These are phyloP conservation scores for Coemansia sp. DNA, from an alignment of 192 early-diverging fungal species.

Conservation along the genomic window DNA sequence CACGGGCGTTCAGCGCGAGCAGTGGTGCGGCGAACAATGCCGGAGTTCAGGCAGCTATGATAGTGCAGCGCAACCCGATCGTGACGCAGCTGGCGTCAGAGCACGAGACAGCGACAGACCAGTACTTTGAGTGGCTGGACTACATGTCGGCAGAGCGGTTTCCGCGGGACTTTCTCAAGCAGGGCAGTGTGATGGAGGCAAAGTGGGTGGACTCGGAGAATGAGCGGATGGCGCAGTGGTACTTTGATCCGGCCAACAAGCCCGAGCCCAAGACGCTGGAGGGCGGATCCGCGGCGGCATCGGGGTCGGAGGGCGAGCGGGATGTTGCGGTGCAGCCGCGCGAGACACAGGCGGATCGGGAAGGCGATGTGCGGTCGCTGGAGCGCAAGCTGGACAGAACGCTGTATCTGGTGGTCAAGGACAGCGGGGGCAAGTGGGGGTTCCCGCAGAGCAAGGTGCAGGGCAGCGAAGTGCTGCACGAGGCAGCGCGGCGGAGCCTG, in stretches of 20 bases:
- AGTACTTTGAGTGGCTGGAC: constrained; percentile 42
- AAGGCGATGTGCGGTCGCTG: constrained; percentile 61
- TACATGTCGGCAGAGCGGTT: constrained; percentile 40
- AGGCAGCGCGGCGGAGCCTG: constrained; percentile 72
- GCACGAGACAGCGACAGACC: constrained; percentile 30
- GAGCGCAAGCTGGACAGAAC: constrained; percentile 71
- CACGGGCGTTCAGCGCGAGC: constrained; percentile 24
- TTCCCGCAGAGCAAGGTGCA: constrained; percentile 65
- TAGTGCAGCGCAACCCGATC: constrained; percentile 47
- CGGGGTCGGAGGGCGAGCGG: constrained; percentile 14
- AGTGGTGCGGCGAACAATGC: neutral
- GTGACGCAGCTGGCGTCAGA: constrained; percentile 19
- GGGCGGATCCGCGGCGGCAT: neutral
- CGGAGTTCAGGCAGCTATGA: constrained; percentile 21
- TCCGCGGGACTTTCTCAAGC: constrained; percentile 46
- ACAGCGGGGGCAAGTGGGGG: constrained; percentile 58
- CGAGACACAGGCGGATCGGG: constrained; percentile 59
- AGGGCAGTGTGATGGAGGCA: constrained; percentile 37
- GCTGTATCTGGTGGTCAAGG: constrained; percentile 77
- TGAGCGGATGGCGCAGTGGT: constrained; percentile 24
- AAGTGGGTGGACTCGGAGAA: constrained; percentile 37
- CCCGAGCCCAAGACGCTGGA: constrained; percentile 16
- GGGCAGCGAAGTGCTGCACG: constrained; percentile 58
- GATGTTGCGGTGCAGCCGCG: constrained; percentile 54
- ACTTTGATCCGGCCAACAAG: constrained; percentile 24